Evolutionary conservation across 192 early-diverging fungal species (phyloP).

Genomic region (Mortierella claussenii): DNA sequence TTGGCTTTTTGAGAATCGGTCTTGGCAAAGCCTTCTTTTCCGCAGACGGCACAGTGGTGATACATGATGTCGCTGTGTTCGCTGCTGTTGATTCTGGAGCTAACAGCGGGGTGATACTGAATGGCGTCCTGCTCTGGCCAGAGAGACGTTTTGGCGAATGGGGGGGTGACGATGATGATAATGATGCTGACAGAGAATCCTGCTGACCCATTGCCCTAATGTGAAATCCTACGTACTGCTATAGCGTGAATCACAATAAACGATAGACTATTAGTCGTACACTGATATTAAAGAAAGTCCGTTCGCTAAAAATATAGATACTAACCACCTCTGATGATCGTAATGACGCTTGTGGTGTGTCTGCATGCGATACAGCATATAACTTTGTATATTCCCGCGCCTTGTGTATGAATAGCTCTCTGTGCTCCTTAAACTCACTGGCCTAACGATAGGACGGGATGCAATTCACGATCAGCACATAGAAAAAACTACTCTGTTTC

Average conservation of each 20-base stretch:
- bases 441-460: conserved; percentile 60
- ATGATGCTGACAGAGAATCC: no score
- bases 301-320: no score
- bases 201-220: not conserved
- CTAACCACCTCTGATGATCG: no score
- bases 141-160: no score
- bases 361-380: conserved; percentile 41
- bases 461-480: no score
- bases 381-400: conserved; percentile 54
- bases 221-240: no score
- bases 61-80: not conserved
- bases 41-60: not conserved
- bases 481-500: no score
- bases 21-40: not conserved
- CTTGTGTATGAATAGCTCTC: conserved; percentile 53
- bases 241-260: no score
- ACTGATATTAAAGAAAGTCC: no score
- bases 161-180: no score
- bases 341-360: no score
- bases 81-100: not conserved
- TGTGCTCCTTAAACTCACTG: conserved; percentile 60
- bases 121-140: not conserved
- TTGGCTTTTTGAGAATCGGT: conserved; percentile 5
- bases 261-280: no score
- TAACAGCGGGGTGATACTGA: not conserved